Base-by-base conservation (phyloP, 371 early-diverging fungal species). In the Fennellomyces sp. region DNA sequence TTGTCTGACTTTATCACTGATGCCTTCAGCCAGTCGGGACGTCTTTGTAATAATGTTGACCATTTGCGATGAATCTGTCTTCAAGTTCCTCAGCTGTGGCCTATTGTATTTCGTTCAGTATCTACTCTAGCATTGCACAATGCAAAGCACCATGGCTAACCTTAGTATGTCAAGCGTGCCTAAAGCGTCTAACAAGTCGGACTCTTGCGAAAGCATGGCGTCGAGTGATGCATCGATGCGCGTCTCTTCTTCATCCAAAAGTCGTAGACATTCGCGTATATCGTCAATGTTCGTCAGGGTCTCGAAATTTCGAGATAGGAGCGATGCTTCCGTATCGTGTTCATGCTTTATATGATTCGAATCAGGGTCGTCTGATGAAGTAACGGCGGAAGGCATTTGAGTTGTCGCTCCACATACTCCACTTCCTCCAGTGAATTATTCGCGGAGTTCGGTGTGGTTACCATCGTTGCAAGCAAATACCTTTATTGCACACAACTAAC, bases 1-100 rank as follows among this genome's bases (percentile, higher is more conserved):
- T 56, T 89, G 88, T 31, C 95, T 76, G 31, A 94, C 94, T 68
- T 90, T 90, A 28, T 80, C 89, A 60, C 91, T 91, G 56, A 94
- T 93, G 3, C 81, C 78, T 54, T 91, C 93, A 3, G 95, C 93
- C 31, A 92, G 72, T 4, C 68, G 68, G 0, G 91, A 86, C 0
- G 95, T 92, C 23, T 82, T 81, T 33, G 81, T 75, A 25, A 94
- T 81, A 29, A 83, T 86, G 13, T 77, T 69, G 48, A 85, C 74
- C 47, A 91, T 72, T 8, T 72, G 57, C n/a, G 76, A 73, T 0
- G 89, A 78, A 36, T 87, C 83, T 6, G 54, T 42, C 28, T 81
- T 70, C 31, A 90, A 48, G 5, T 73, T 60, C 2, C 73, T 75
- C 15, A 92, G 68, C 52, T 86, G 84, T 19, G 91, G 89, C 45